Evolutionary conservation across 495 filamentous ascomycete genomes (phyloP).

Genomic region (Aspergillus sclerotioniger): DNA sequence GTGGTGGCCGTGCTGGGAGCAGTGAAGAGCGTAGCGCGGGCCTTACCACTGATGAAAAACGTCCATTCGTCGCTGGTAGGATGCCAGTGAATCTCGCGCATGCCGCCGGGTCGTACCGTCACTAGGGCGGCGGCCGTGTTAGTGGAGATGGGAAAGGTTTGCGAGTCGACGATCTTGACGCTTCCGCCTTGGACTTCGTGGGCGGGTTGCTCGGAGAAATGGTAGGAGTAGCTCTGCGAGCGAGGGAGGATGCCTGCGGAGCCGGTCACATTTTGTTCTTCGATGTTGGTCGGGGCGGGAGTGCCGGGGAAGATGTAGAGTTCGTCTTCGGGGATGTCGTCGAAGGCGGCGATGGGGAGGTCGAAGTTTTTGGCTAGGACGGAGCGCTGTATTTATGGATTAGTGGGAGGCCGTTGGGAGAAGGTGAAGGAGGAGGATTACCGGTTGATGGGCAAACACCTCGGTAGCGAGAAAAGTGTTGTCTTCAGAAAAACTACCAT

Average conservation of each 20-base stretch:
- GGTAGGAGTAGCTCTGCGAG: constrained; percentile 59
- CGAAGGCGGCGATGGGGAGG: constrained; percentile 51
- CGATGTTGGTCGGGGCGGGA: constrained; percentile 56
- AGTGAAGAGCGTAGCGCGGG: constrained; percentile 63
- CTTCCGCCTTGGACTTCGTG: constrained; percentile 59
- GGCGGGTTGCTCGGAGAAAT: constrained; percentile 62
- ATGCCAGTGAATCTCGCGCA: constrained; percentile 83
- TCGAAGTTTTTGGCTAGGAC: constrained; percentile 65
- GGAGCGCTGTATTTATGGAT: constrained; percentile 35
- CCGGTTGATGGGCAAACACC: constrained; percentile 57
- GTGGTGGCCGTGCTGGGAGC: constrained; percentile 59
- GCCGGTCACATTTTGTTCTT: constrained; percentile 60
- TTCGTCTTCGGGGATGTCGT: constrained; percentile 56
- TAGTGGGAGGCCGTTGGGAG: neutral
- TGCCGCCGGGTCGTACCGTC: constrained; percentile 64
- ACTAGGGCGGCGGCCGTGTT: constrained; percentile 64
- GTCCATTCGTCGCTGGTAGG: constrained; percentile 73
- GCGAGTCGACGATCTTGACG: constrained; percentile 66
- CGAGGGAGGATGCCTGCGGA: constrained; percentile 55
- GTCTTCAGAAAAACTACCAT: constrained; percentile 67
- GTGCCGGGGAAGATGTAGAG: constrained; percentile 72
- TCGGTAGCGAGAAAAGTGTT: constrained; percentile 67
- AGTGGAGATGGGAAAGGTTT: constrained; percentile 58
- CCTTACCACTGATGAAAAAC: constrained; percentile 69
- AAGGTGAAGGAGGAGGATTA: constrained; percentile 10